These are phyloP conservation scores for Hebeloma cylindrosporum DNA, from an alignment of 768 basidiomycete genomes.

Conservation along the genomic window DNA sequence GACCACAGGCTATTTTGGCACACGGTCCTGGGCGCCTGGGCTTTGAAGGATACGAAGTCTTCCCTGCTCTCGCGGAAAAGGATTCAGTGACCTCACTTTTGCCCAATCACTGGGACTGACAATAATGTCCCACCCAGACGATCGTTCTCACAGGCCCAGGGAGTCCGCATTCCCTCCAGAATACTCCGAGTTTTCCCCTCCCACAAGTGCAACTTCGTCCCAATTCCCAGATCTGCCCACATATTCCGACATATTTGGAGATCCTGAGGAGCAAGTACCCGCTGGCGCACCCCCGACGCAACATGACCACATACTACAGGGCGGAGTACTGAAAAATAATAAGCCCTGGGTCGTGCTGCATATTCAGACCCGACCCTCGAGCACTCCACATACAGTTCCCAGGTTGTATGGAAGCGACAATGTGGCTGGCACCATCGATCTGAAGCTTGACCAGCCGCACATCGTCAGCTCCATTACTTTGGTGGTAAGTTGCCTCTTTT, in stretches of 20 bases:
- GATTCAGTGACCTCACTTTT: too few species aligned
- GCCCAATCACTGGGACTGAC: too few species aligned
- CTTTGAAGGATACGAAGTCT: too few species aligned
- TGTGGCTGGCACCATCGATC: constrained; percentile 15
- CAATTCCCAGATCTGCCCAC: constrained; percentile 10
- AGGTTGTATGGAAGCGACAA: constrained; percentile 22
- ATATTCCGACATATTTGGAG: constrained; percentile 12
- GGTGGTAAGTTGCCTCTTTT: constrained; percentile 32
- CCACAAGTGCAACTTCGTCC: too few species aligned
- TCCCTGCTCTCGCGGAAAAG: too few species aligned
- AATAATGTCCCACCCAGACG: too few species aligned
- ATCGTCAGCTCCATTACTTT: constrained; percentile 35
- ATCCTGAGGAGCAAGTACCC: constrained; percentile 6
- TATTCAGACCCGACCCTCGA: constrained; percentile 16
- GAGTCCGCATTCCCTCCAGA: too few species aligned
- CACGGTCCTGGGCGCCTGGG: too few species aligned
- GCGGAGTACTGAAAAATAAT: constrained; percentile 6
- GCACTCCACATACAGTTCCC: constrained; percentile 11
- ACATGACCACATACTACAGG: constrained; percentile 9
- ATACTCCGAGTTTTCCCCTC: too few species aligned
- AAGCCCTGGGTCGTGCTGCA: constrained; percentile 20
- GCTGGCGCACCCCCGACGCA: constrained; percentile 1
- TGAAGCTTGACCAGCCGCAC: constrained; percentile 17
- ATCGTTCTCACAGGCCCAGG: too few species aligned
- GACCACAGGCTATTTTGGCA: too few species aligned